Evolutionary conservation across 225 moss, liverwort and hornwort genomes (phyloP), one percentile per base, ranked within the genome.

Genomic region (Bryoerythrophyllum caledonicum): DNA sequence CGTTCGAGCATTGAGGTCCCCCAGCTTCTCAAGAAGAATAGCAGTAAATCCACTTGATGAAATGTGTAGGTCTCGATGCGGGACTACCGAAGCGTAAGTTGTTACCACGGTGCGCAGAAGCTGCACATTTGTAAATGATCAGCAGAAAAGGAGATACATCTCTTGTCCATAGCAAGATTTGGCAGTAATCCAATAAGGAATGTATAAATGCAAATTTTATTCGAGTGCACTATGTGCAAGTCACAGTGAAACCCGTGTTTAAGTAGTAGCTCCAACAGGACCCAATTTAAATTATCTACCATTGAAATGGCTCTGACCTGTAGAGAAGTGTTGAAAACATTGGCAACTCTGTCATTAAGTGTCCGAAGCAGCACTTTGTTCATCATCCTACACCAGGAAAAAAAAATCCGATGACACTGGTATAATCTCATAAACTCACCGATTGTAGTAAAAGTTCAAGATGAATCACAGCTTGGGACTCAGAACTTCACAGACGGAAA

Each of bases 291-390:
- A 3, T 34, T 10, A 15, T 35, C 30, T 51, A 68, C 8, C 38
- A 65, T 60, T 8, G 6, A 56, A 43, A 82, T 23, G 51, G 67
- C 61, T 21, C 82, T 78, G 77, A 96, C 92, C 92, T 90, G 96
- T 67, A 93, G 80, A 70, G 90, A 87, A 60, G 81, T 82, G 76
- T 89, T 93, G 82, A 87, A 96, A 20, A 93, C 85, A 77, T 91
- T 93, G 43, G 91, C 88, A 68, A 93, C 93, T 76, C 93, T 92
- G 77, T 96, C 96, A 78, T 89, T 93, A 43, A 96, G 92, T 60
- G 90, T 82, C 84, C 90, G 89, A 56, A 92, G 80, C 82, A 96
- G 82, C 85, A 90, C 85, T 37, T 83, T 80, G 73, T 86, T 88
- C 75, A 96, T 69, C 70, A 87, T 76, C 56, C 96, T 93, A 51